Evolutionary conservation across 1,284 basidiomycete genomes (phyloP).

Genomic region (Ustilago nuda): DNA sequence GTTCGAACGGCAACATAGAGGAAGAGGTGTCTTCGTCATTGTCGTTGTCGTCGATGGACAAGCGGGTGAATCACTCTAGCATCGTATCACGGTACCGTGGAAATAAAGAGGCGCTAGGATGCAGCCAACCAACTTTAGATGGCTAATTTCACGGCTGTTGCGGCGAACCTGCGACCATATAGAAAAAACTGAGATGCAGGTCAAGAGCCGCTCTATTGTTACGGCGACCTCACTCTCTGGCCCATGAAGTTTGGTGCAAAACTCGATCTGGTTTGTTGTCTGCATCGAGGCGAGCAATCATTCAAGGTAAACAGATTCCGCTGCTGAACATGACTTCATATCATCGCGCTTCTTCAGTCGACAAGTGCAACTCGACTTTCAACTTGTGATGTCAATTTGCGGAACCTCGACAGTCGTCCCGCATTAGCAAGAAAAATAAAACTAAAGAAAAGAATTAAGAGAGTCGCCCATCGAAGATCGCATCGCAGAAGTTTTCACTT

Average conservation of each 20-base stretch:
- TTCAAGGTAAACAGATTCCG: slow-evolving; percentile 7
- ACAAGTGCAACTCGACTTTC: slow-evolving; percentile 1
- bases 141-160: too few relatives aligned
- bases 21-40: neutral
- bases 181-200: too few relatives aligned
- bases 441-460: neutral
- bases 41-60: too few relatives aligned
- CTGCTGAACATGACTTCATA: neutral
- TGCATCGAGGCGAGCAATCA: neutral
- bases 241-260: neutral
- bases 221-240: neutral
- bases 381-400: neutral
- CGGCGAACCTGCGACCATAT: too few relatives aligned
- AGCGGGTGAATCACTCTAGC: too few relatives aligned
- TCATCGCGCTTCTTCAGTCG: neutral
- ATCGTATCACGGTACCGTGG: too few relatives aligned
- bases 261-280: neutral
- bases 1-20: neutral
- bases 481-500: neutral
- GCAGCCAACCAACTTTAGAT: too few relatives aligned
- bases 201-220: neutral
- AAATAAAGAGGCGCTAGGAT: too few relatives aligned
- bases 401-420: neutral
- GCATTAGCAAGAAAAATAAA: neutral
- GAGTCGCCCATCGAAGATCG: neutral